These are phyloP conservation scores for Ustulina deusta DNA, from an alignment of 2,329 filamentous ascomycete genomes.

Conservation along the genomic window DNA sequence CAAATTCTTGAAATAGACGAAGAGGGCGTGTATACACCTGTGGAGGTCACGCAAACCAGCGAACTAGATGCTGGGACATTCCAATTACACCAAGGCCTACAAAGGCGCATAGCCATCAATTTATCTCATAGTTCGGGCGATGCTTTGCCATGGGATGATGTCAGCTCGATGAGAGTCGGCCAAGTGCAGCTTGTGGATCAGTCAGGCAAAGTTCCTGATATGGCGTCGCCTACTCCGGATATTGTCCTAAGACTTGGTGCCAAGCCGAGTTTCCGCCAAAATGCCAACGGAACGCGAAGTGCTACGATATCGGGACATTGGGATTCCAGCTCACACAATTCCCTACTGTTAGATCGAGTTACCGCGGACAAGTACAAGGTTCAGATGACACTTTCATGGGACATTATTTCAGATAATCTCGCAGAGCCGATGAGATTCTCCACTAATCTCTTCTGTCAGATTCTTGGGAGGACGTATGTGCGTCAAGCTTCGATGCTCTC, in stretches of 20 bases:
- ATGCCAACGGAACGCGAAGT: slow-evolving; percentile 89
- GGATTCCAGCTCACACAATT: slow-evolving; percentile 94
- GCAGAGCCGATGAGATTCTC: slow-evolving; percentile 90
- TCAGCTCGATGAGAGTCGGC: slow-evolving; percentile 81
- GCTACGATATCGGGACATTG: slow-evolving; percentile 92
- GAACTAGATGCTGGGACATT: slow-evolving; percentile 90
- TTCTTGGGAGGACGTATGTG: slow-evolving; percentile 84
- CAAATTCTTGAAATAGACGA: slow-evolving; percentile 94
- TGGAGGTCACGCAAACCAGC: slow-evolving; percentile 89
- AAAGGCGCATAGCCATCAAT: slow-evolving; percentile 86
- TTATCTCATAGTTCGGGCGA: slow-evolving; percentile 93
- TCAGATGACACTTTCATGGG: slow-evolving; percentile 88
- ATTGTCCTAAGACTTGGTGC: slow-evolving; percentile 82
- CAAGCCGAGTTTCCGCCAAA: slow-evolving; percentile 82
- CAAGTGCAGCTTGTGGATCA: slow-evolving; percentile 86
- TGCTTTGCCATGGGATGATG: slow-evolving; percentile 87
- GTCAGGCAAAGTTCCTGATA: slow-evolving; percentile 84
- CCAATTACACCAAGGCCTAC: slow-evolving; percentile 93
- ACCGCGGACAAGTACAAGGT: slow-evolving; percentile 94
- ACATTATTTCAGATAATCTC: slow-evolving; percentile 84
- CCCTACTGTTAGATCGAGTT: slow-evolving; percentile 90
- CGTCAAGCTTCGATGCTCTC: slow-evolving; percentile 89
- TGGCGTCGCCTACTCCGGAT: slow-evolving; percentile 77
- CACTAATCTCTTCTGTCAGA: slow-evolving; percentile 83
- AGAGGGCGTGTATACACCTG: slow-evolving; percentile 88